These are phyloP conservation scores for Erigeron canadensis DNA, from an alignment of 129 eudicot genomes.

Conservation along the genomic window DNA sequence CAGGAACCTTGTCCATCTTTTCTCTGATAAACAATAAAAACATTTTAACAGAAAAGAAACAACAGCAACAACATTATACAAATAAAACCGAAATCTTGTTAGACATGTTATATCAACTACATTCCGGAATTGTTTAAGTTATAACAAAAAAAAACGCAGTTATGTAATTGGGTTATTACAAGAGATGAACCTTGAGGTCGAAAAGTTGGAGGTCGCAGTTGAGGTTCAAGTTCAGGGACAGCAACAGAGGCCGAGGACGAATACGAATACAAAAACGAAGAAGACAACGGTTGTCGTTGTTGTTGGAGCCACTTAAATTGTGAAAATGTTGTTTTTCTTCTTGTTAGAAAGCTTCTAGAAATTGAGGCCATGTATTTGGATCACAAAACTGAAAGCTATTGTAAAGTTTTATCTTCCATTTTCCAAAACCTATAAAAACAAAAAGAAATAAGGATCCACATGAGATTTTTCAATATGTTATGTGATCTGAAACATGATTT, in stretches of 20 bases:
- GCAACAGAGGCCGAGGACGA: constrained; percentile 29
- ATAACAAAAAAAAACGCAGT: too few species aligned
- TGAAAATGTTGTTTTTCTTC: constrained; percentile 16
- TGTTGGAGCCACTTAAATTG: constrained; percentile 12
- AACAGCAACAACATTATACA: not conserved
- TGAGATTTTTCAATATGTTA: too few species aligned
- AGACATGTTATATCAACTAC: too few species aligned
- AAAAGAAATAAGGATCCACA: constrained; percentile 1
- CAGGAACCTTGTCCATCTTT: constrained; percentile 78
- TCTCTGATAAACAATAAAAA: constrained; percentile 38
- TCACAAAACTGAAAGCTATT: constrained; percentile 7
- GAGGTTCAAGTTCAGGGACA: constrained; percentile 34
- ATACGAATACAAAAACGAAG: constrained; percentile 14
- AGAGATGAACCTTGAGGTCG: constrained; percentile 44
- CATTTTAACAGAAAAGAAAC: not conserved
- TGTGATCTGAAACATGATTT: constrained; percentile 5
- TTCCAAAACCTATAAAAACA: not conserved
- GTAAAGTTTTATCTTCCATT: constrained; percentile 24
- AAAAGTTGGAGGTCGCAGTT: constrained; percentile 35
- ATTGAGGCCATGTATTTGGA: constrained; percentile 30
- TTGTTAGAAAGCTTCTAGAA: constrained; percentile 27
- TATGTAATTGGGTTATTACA: not conserved
- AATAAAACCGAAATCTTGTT: not conserved
- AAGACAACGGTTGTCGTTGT: constrained; percentile 7
- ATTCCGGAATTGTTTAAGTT: too few species aligned